Evolutionary conservation across 2,329 filamentous ascomycete species (phyloP), one percentile per base, ranked within the genome.

Genomic region (Monilinia polystroma): DNA sequence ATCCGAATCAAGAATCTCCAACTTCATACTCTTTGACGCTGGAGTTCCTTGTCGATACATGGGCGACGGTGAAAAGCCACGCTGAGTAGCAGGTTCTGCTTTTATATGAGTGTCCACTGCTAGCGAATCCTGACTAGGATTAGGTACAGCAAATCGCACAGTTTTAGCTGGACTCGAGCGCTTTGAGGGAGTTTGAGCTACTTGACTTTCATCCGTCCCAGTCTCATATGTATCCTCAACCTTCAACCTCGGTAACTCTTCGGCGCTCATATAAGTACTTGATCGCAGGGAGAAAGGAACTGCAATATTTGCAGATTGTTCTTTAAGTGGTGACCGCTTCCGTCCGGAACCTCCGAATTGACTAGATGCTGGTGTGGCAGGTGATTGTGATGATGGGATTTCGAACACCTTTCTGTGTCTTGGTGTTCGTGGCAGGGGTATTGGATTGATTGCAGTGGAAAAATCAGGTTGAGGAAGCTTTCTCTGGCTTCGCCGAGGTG

Each of bases 331-430:
- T 2, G 69, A 70, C 38, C 70, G 65, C 53, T 43, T 66, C 55
- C 52, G 62, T 20, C 59, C n/a, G 26, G 68, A 71, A 38, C 65
- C 60, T 68, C 63, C 57, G n/a, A 69, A 70, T 54, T 67, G 70
- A 11, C 72, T 52, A 16, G 73, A 75, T 11, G 72, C 20, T 59
- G 75, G 75, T 2, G 75, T 76, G 20, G 68, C 70, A 49, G 75
- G 75, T n/a, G 75, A 77, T 66, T 77, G 72, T 32, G 75, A 76
- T 10, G 75, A 76, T 26, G 75, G 75, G 14, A 77, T 75, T 52
- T 77, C 75, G 4, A 56, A 63, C 29, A 66, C 43, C 32, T 69
- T 26, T 10, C 38, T 68, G n/a, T 68, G 63, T 14, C 58, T 68
- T 26, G 75, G 75, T 35, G 75, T 76, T 63, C 69, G 69, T 35